Base-by-base conservation (phyloP, 169 alveolate species). In the Miamiensis avidus region DNA sequence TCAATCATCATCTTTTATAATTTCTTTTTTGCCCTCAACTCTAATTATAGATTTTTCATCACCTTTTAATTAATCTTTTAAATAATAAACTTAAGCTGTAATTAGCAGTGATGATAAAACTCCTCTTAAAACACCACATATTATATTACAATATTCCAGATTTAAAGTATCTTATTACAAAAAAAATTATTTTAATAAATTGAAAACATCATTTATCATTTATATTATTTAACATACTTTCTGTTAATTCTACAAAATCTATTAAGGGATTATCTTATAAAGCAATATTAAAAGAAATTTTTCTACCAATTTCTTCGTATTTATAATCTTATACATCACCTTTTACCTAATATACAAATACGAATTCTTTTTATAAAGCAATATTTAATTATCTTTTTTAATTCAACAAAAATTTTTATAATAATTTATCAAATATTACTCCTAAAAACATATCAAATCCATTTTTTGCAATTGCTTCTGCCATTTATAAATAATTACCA, bases 221-320 rank as follows among this genome's bases (percentile, higher is more conserved):
- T 4, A 20, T 49, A 49, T 49, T 11, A 11, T 49, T 4, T 49
- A 49, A 49, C 4, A 11, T 49, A 49, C 69, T 49, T 49, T 82
- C 87, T 34, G 87, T 78, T 0, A 82, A 49, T 75, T 82, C 87
- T 29, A 82, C 87, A 82, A 82, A 82, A 74, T 82, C 87, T 29
- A 33, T 74, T 25, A 82, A 49, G 11, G 87, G 87, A 74, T 82
- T 82, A 26, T 82, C 87, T n/a, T 64, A 30, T n/a, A 82, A 74
- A 33, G 34, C 76, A 26, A 82, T 30, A 16, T 82, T 82, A 64
- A 82, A 82, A 28, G 72, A 34, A 64, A 82, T 74, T 29, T 33
- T 29, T 75, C 74, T 82, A 0, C 75, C 87, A 25, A 34, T 74
- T 34, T 82, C 87, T n/a, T 78, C 82, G 31, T 73, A 33, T 16